These are phyloP conservation scores for Trypanosoma vivax DNA, from an alignment of 208 protist species.

Conservation along the genomic window DNA sequence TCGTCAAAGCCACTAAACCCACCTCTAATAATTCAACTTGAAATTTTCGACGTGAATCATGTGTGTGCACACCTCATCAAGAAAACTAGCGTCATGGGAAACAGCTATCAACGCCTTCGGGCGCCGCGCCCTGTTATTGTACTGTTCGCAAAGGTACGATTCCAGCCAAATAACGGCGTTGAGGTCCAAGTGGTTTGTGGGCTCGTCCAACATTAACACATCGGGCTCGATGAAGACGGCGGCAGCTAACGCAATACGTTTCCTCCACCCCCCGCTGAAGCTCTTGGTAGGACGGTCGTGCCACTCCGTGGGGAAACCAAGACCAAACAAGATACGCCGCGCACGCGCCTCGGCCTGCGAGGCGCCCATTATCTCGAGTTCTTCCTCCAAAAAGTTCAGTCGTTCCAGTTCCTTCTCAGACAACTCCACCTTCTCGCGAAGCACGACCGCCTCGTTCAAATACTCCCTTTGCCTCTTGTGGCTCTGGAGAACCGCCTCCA, in stretches of 20 bases:
- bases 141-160: slow-evolving; percentile 76
- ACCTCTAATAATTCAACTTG: slow-evolving; percentile 86
- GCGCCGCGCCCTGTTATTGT: slow-evolving; percentile 71
- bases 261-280: slow-evolving; percentile 88
- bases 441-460: slow-evolving; percentile 58
- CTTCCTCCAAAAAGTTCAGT: slow-evolving; percentile 84
- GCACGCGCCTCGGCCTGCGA: slow-evolving; percentile 80
- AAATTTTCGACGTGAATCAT: slow-evolving; percentile 90
- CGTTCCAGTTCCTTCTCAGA: slow-evolving; percentile 61
- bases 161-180: slow-evolving; percentile 94
- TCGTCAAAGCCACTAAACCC: slow-evolving; percentile 65
- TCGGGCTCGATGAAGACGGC: slow-evolving; percentile 94
- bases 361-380: slow-evolving; percentile 92
- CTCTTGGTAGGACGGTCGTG: slow-evolving; percentile 84
- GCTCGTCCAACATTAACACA: slow-evolving; percentile 96
- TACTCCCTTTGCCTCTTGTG: slow-evolving; percentile 89
- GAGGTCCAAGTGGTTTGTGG: slow-evolving; percentile 97
- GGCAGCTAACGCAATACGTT: slow-evolving; percentile 92
- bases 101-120: slow-evolving; percentile 93
- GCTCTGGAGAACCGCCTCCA: slow-evolving; percentile 82
- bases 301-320: slow-evolving; percentile 91
- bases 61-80: slow-evolving; percentile 93
- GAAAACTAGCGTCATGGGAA: slow-evolving; percentile 94
- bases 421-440: slow-evolving; percentile 63
- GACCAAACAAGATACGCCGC: slow-evolving; percentile 86